Evolutionary conservation across 2,329 filamentous ascomycete genomes (phyloP), one percentile per base, ranked within the genome.

Genomic region (Neophaeococcomyces aloes): DNA sequence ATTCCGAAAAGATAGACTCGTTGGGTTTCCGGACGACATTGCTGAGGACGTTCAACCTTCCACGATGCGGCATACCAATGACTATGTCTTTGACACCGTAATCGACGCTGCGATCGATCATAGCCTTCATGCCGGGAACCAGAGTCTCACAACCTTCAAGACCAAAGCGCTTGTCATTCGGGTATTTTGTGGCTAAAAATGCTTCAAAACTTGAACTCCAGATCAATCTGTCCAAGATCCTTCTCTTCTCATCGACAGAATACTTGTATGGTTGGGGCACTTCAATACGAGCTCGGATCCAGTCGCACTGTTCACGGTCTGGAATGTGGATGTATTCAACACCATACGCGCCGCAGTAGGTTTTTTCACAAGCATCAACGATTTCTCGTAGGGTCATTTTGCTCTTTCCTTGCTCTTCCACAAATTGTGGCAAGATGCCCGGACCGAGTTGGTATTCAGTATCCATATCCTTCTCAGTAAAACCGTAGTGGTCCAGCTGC

Each of bases 21-120:
- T 98, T 98, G 58, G 91, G 89, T 71, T 98, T 98, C 61, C 91
- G 83, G 56, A 98, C 91, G 60, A 98, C 91, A 69, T 98, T 98
- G 71, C 84, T 93, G 51, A 98, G 79, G 42, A 98, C 87, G 61
- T 98, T 98, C 52, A 98, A 79, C 73, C 91, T 86, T 61, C 91
- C 91, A 78, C 91, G 87, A 67, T 98, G 91, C 54, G 91, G 91
- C 91, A 98, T 98, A 59, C 91, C 91, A 60, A 98, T 98, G 61
- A 98, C 85, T 58, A 98, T 96, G 61, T 98, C 91, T 74, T 96
- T 96, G 61, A 98, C 84, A 47, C 91, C 91, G 60, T 94, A 94
- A 64, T 98, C 91, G 56, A 98, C 91, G 61, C 88, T 95, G 60
- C 91, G 85, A 67, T 98, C 91, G 53, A 98, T 98, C 51, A 98